Conservation (phyloP, 768 basidiomycete genomes). For the Lyophyllum shimeji region DNA sequence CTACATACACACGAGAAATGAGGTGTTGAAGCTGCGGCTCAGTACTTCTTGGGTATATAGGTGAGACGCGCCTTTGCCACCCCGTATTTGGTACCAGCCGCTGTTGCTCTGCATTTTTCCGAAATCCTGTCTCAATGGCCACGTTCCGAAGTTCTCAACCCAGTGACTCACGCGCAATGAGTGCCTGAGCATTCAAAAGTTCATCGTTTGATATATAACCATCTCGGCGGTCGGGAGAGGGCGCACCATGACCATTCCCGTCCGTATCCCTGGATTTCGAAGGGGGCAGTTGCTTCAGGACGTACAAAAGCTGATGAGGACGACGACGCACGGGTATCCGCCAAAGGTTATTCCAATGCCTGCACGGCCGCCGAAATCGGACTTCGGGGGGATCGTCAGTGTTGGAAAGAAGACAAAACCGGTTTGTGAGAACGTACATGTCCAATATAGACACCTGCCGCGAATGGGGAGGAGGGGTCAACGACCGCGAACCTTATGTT, state of each 20-base stretch:
- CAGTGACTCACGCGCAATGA: slow-evolving; percentile 11
- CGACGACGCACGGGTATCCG: slow-evolving; percentile 13
- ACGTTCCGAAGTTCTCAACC: neutral
- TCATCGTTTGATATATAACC: neutral
- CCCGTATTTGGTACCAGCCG: slow-evolving; percentile 14
- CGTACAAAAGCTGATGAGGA: neutral
- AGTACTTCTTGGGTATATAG: too few relatives aligned
- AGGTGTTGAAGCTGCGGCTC: too few relatives aligned
- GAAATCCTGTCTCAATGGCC: neutral
- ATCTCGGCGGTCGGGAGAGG: neutral
- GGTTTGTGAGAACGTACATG: slow-evolving; percentile 4
- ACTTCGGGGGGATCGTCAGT: neutral
- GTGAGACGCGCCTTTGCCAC: slow-evolving; percentile 13
- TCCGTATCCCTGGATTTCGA: slow-evolving; percentile 8
- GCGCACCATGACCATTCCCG: slow-evolving; percentile 17
- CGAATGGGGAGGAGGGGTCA: neutral
- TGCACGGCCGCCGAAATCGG: slow-evolving; percentile 22
- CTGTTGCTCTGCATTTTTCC: slow-evolving; percentile 6
- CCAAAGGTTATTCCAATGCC: slow-evolving; percentile 21
- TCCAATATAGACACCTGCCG: slow-evolving; percentile 1
- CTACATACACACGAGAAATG: neutral
- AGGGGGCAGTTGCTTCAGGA: neutral
- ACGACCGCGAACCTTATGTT: neutral
- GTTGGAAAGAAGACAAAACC: neutral
- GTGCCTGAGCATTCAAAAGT: slow-evolving; percentile 3